phyloP scores from a whole-genome alignment of 148 eudicot species.

The Vaccinium corymbosum region DNA sequence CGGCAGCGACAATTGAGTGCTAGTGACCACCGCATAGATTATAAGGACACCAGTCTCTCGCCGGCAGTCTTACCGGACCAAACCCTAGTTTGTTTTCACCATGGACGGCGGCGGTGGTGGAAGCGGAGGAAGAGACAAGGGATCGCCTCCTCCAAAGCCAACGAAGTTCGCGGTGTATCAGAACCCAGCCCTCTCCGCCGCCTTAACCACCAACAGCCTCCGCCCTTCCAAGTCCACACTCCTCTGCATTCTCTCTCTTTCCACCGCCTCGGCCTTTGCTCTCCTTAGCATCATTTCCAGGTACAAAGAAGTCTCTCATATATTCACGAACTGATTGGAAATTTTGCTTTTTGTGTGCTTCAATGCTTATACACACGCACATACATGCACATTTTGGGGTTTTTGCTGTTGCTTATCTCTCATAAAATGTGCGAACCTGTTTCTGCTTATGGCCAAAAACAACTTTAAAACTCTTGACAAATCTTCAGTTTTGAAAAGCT shows the following conservation, averaged over 20 bases:
- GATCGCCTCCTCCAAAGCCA: slow-evolving; percentile 27
- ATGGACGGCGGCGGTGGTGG: slow-evolving; percentile 13
- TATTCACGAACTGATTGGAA: neutral
- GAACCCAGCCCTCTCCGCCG: slow-evolving; percentile 73
- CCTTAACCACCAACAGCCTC: slow-evolving; percentile 67
- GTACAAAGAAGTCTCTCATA: slow-evolving; percentile 23
- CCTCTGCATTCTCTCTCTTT: slow-evolving; percentile 48
- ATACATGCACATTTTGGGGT: neutral
- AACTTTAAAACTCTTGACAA: neutral
- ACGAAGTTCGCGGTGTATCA: slow-evolving; percentile 67
- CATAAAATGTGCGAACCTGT: neutral
- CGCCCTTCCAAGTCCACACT: slow-evolving; percentile 64
- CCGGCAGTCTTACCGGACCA: neutral
- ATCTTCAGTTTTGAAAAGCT: neutral
- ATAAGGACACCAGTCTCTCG: neutral
- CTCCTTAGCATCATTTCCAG: slow-evolving; percentile 39
- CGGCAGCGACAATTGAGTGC: neutral
- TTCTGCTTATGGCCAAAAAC: neutral
- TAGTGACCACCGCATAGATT: neutral
- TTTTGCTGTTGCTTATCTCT: neutral
- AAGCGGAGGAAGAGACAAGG: slow-evolving; percentile 18
- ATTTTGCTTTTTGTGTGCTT: neutral
- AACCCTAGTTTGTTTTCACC: neutral
- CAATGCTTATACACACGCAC: neutral
- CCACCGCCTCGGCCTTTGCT: slow-evolving; percentile 49